Base-by-base conservation (phyloP, 768 basidiomycete species). In the Phanerochaete carnosa region DNA sequence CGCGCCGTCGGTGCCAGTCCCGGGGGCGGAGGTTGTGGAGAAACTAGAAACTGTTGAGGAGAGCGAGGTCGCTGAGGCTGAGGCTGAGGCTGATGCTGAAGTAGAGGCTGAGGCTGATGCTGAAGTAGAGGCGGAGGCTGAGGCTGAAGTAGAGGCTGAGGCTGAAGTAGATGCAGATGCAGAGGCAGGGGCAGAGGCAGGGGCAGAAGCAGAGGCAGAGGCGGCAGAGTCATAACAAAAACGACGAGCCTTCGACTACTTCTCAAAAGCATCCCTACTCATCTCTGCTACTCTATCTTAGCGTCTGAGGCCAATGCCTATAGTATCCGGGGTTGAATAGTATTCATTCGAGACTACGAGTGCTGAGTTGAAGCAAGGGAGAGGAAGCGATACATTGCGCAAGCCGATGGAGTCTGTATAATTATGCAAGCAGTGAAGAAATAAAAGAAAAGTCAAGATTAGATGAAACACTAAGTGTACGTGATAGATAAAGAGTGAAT, bases 21-120 rank as follows among this genome's bases (percentile, higher is more conserved):
- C 77, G 19, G 74, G 69, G n/a, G 79, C 74, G 22, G 77, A 75
- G 29, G 76, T 77, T 1, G 74, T 67, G 7, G 79, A 79, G 33
- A 78, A 82, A 66, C 66, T 80, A 32, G 82, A 80, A 62, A 76
- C 57, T 25, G 74, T 74, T 23, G 66, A 72, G 59, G 77, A 76
- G 62, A 72, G 72, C 58, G 72, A 66, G 57, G 69, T 51, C 25
- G 71, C 64, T 43, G 65, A 61, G 26, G n/a, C n/a, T n/a, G n/a
- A n/a, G n/a, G n/a, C n/a, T n/a, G n/a, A n/a, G n/a, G n/a, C n/a
- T n/a, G n/a, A n/a, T n/a, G n/a, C n/a, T n/a, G n/a, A n/a, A n/a
- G n/a, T n/a, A n/a, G n/a, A n/a, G n/a, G n/a, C n/a, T n/a, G n/a
- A n/a, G n/a, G n/a, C n/a, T n/a, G n/a, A n/a, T n/a, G n/a, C n/a